Evolutionary conservation across 2,329 filamentous ascomycete species (phyloP).

Genomic region (Xylariaceae sp.): DNA sequence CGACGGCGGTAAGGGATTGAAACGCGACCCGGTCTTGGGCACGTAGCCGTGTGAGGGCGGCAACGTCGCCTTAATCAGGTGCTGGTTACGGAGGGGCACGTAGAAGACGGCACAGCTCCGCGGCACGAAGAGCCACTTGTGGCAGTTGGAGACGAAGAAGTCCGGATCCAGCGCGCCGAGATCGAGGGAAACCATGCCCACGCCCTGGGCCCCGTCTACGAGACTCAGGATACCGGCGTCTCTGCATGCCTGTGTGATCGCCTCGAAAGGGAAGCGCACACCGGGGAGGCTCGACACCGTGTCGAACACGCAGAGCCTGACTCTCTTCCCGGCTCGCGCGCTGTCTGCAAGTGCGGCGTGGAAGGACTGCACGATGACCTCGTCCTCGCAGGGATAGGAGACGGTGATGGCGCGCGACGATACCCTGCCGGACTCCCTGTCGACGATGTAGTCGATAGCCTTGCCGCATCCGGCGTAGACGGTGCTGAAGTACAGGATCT

Average conservation of each 20-base stretch:
- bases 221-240: slow-evolving; percentile 64
- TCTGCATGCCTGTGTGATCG: slow-evolving; percentile 57
- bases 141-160: slow-evolving; percentile 81
- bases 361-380: slow-evolving; percentile 59
- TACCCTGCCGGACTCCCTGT: slow-evolving; percentile 49
- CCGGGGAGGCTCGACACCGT: slow-evolving; percentile 74
- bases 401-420: slow-evolving; percentile 51
- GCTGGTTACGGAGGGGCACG: slow-evolving; percentile 71
- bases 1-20: slow-evolving; percentile 39
- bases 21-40: slow-evolving; percentile 34
- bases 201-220: slow-evolving; percentile 78
- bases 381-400: slow-evolving; percentile 65
- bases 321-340: slow-evolving; percentile 51
- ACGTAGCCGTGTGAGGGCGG: slow-evolving; percentile 78
- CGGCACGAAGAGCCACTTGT: slow-evolving; percentile 85
- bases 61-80: slow-evolving; percentile 65
- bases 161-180: slow-evolving; percentile 64
- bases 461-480: slow-evolving; percentile 76
- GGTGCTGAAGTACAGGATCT: slow-evolving; percentile 72
- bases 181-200: slow-evolving; percentile 73
- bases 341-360: slow-evolving; percentile 49
- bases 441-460: slow-evolving; percentile 63
- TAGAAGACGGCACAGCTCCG: slow-evolving; percentile 77
- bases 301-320: slow-evolving; percentile 70
- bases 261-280: slow-evolving; percentile 72